Evolutionary conservation across 352 stramenopile species (phyloP), one percentile per base, ranked within the genome.

Genomic region (Phytopythium mirpurense): DNA sequence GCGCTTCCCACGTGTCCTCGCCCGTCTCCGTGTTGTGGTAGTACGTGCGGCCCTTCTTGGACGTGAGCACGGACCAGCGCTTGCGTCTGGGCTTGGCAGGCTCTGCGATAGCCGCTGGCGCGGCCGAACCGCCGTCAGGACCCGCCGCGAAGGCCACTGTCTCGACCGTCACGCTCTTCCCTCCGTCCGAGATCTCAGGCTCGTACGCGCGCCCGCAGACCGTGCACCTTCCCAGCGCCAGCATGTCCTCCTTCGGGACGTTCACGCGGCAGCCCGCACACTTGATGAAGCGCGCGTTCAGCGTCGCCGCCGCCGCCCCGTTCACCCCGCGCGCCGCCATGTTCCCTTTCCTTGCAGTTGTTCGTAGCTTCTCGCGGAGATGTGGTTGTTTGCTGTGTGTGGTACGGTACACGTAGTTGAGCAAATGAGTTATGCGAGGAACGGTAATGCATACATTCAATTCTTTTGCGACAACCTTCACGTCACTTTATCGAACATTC

Each of bases 21-120:
- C 81, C 81, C 6, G 78, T 92, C 49, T 92, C 81, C 29, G 78
- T 78, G 60, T 92, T 92, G 65, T 92, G 78, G 52, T 92, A 92
- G 57, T 90, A 92, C n/a, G 61, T 79, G n/a, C 70, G 56, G 5
- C 78, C 81, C 21, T 73, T 65, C 48, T 77, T 87, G 24, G 77
- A 88, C 35, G 50, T 68, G n/a, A 92, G 63, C 47, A 75, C 74
- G 3, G 74, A 64, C 81, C 81, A 92, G 11, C 77, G 76, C 56
- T 85, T 86, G 18, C 64, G 52, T 54, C 50, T 70, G 1, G 40
- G 47, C 46, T 67, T 70, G 29, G 24, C 36, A 2, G 18, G 5
- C 37, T 14, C 9, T 1, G 37, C 19, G 5, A 14, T 9, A 6
- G 31, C 31, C 18, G 31, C 48, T 40, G 23, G 43, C 43, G 47